Base-by-base conservation (phyloP, 352 stramenopile species). In the Globisporangium viniferum region DNA sequence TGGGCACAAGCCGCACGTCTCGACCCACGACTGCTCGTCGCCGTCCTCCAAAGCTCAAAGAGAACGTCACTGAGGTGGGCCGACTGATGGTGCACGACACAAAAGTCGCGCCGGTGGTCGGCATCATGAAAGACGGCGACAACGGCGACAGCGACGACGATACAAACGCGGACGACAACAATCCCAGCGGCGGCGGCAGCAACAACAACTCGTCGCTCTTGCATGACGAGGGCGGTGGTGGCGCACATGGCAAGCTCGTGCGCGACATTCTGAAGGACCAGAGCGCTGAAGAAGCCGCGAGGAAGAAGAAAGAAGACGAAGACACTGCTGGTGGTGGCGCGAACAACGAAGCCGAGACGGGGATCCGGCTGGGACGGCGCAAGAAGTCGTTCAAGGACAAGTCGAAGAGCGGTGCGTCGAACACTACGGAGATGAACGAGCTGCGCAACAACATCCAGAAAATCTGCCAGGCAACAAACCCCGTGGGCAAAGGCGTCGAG, bases 401-500 rank as follows among this genome's bases (percentile, higher is more conserved):
- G 56, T 88, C 84, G 59, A 93, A 92, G 70, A 79, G 73, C 60
- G 84, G 76, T 8, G 83, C 86, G 39, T 94, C 85, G 20, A 91
- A 72, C 33, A 75, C 78, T 3, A 64, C 77, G 22, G 83, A 95
- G 70, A 94, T 94, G 82, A 90, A 90, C 27, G 86, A 91, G 55
- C 68, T 95, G 9, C 88, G 84, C 41, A 64, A 56, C 44, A 86
- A 83, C 29, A 96, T 99, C 67, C 95, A 98, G 70, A 77, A 80
- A 48, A 86, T 99, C 46, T 98, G 92, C 61, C 91, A 98, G 76
- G 90, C 88, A 7, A 94, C 93, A 1, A 92, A 96, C 33, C 94
- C 91, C 7, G 83, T 98, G 51, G 93, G 88, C 18, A 93, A 95
- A 59, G 97, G 87, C 64, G 93, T 98, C 69, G 91, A 98, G 76